phyloP scores from a whole-genome alignment of 169 alveolate genomes.

The Besnoitia besnoiti region DNA sequence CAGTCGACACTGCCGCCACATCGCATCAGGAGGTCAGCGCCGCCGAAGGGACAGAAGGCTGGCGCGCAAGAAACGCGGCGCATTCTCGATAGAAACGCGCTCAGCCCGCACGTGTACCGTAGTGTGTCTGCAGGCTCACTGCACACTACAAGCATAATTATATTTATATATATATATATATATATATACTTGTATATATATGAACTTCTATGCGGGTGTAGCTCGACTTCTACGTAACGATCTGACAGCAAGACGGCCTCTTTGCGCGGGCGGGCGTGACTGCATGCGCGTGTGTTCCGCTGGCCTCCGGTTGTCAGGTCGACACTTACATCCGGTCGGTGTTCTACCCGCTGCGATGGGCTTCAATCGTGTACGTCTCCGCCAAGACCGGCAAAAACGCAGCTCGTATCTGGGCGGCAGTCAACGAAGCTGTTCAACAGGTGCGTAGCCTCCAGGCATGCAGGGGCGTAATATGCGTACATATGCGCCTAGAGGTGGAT shows the following conservation, averaged over 20 bases:
- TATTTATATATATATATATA: neutral
- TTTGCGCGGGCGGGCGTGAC: too few relatives aligned
- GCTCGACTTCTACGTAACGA: neutral
- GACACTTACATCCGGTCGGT: conserved; percentile 11
- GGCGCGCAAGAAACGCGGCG: neutral
- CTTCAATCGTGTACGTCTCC: conserved; percentile 37
- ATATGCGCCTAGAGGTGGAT: too few relatives aligned
- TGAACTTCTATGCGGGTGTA: neutral
- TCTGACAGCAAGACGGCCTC: too few relatives aligned
- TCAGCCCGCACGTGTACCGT: neutral
- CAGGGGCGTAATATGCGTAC: too few relatives aligned
- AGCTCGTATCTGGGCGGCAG: conserved; percentile 13
- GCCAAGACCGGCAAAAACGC: conserved; percentile 22
- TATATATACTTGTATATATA: neutral
- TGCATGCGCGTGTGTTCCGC: neutral
- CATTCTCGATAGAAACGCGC: neutral
- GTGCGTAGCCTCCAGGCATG: too few relatives aligned
- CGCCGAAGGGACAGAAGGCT: neutral
- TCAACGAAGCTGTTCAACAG: conserved; percentile 34
- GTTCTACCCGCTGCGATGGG: conserved; percentile 30
- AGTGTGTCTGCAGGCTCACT: neutral
- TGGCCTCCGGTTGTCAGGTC: neutral
- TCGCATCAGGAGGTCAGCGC: neutral
- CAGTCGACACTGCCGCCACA: neutral
- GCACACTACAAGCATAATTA: neutral